These are phyloP conservation scores for Geranium rotundifolium DNA, from an alignment of 345 rosid species.

Conservation along the genomic window DNA sequence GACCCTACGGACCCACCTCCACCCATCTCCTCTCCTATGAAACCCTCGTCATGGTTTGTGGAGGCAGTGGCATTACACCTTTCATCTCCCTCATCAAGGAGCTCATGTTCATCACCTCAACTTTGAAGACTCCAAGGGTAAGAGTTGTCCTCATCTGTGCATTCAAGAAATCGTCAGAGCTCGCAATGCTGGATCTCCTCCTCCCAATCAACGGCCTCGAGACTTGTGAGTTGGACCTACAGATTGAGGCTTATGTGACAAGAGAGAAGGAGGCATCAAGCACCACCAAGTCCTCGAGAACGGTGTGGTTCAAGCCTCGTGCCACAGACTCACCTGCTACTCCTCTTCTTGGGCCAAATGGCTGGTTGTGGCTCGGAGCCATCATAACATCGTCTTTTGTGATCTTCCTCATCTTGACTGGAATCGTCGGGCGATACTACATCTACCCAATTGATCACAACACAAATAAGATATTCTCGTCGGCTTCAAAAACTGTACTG, in stretches of 20 bases:
- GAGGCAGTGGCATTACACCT: conserved; percentile 89
- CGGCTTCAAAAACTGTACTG: conserved; percentile 18
- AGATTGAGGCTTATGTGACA: conserved; percentile 48
- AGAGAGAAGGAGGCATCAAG: conserved; percentile 33
- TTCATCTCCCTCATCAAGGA: conserved; percentile 56
- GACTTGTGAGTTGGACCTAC: conserved; percentile 11
- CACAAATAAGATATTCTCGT: conserved; percentile 14
- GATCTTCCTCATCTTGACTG: conserved; percentile 43
- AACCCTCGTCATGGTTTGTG: conserved; percentile 65
- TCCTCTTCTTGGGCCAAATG: conserved; percentile 49
- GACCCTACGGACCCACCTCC: conserved; percentile 83
- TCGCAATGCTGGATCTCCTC: conserved; percentile 34
- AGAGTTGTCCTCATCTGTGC: conserved; percentile 21
- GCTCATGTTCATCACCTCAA: conserved; percentile 14
- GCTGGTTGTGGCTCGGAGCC: conserved; percentile 69
- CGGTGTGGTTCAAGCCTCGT: conserved; percentile 54
- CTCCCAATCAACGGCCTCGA: conserved; percentile 15
- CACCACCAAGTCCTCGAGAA: conserved; percentile 1
- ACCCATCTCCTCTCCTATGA: conserved; percentile 67
- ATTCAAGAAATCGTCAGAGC: conserved; percentile 29
- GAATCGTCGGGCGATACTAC: conserved; percentile 41
- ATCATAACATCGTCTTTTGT: conserved; percentile 59
- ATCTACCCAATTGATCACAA: conserved; percentile 48
- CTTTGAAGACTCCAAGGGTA: conserved; percentile 9
- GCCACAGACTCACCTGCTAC: conserved; percentile 41